Percentiles rank a stretch among this genome's conserved stretches.
Conservation (phyloP, 2,329 filamentous ascomycete genomes). For the Clonostachys rhizophaga region DNA sequence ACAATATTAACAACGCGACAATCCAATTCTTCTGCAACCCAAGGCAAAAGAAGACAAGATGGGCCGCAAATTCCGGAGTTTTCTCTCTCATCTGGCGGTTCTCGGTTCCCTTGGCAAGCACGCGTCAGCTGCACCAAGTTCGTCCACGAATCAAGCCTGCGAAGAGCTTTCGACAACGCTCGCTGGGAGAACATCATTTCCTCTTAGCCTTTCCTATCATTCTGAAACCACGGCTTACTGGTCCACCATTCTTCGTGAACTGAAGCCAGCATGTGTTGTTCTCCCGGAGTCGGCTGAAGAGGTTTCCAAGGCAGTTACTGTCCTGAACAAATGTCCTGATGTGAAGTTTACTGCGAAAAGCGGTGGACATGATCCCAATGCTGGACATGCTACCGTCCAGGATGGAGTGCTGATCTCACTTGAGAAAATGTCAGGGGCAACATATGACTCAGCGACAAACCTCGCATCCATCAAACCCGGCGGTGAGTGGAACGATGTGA, state of each 20-base stretch:
- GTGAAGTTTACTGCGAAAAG: conserved; percentile 28
- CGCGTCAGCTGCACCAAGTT: no score
- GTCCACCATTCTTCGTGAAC: conserved; percentile 20
- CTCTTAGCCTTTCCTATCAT: not conserved
- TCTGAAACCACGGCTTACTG: conserved; percentile 17
- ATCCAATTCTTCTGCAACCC: no score
- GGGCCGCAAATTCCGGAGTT: no score
- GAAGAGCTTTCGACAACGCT: conserved; percentile 1
- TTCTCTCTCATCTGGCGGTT: no score
- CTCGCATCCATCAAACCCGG: conserved; percentile 29
- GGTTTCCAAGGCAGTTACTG: conserved; percentile 20
- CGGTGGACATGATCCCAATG: conserved; percentile 31
- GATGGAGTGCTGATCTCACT: conserved; percentile 29
- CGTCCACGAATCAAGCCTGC: conserved; percentile 4
- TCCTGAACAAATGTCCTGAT: conserved; percentile 18
- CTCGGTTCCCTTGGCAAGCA: no score
- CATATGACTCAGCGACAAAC: conserved; percentile 20
- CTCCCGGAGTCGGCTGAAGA: conserved; percentile 21
- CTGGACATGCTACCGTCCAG: conserved; percentile 20
- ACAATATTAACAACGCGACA: no score
- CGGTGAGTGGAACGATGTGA: conserved; percentile 31
- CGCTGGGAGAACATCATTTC: not conserved
- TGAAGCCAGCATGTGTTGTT: conserved; percentile 25
- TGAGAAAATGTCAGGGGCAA: conserved; percentile 23
- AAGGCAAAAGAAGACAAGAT: no score